Base-by-base conservation (phyloP, 208 protist species). In the Wallacemonas rigidus region DNA sequence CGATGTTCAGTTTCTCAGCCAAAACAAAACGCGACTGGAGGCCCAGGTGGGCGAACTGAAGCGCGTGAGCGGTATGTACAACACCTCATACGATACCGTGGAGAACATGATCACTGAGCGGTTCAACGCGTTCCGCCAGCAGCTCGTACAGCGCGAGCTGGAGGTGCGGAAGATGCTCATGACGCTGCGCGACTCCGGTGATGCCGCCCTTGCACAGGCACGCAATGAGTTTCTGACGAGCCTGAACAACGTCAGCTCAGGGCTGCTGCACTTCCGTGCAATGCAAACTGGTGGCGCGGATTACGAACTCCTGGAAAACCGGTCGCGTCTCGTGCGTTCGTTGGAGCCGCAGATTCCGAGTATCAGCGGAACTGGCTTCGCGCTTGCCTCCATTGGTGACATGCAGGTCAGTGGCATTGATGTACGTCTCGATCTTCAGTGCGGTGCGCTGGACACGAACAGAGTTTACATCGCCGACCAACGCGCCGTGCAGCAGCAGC, bases 51-150 rank as follows among this genome's bases (percentile, higher is more conserved):
- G 61, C 12, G 88, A 95, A 63, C 75, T 95, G 50, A 89, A 92
- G 71, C 81, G 83, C 15, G 81, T 92, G 5, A 72, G 75, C 14
- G 61, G 63, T 47, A 73, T 82, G 41, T 95, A 95, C 74, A 75
- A 78, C 35, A 74, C 80, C 44, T 82, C 91, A 14, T 95, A 93
- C 69, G 88, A 93, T 62, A 54, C 67, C 3, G 85, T 92, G 38
- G 88, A 93, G 69, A 88, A 81, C 39, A 56, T 85, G 17, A 74
- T 95, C 43, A 87, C 86, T 0, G 87, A 93, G 64, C 85, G 88
- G 17, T 95, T 95, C 71, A 83, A 81, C 26, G 45, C 75, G 3
- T 92, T 90, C 60, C 75, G 75, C 47, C 84, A 91, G 71, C 88
- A 91, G 68, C 71, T 95, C 36, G 75, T 87, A 69, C 84, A 93